Conservation (phyloP, 768 basidiomycete species). For the Mrakia blollopis region DNA sequence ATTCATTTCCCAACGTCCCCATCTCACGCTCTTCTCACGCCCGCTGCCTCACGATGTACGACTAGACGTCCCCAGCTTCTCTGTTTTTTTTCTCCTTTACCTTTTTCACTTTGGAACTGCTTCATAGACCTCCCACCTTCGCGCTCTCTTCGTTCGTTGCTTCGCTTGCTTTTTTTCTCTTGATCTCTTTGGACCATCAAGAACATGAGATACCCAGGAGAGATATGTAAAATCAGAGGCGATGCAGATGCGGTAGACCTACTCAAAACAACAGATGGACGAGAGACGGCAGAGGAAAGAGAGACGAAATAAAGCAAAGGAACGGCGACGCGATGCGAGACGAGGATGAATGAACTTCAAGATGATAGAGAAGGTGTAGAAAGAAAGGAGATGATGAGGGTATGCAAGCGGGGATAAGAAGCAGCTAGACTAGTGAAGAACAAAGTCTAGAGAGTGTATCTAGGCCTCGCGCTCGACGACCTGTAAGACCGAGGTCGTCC, state of each 20-base stretch:
- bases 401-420: no score
- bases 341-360: not conserved
- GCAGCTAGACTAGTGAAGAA: not conserved
- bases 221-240: slow-evolving; percentile 10
- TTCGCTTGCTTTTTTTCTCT: not conserved
- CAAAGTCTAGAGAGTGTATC: not conserved
- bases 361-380: no score
- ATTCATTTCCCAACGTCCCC: slow-evolving; percentile 69
- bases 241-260: slow-evolving; percentile 16
- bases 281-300: not conserved
- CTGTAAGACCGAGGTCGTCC: not conserved
- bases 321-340: not conserved
- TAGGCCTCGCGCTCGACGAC: not conserved
- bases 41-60: slow-evolving; percentile 89
- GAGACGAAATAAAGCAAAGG: no score
- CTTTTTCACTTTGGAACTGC: not conserved
- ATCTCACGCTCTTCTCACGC: slow-evolving; percentile 40
- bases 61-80: slow-evolving; percentile 58
- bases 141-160: not conserved
- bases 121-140: not conserved
- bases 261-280: not conserved
- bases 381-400: no score
- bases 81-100: not conserved
- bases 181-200: not conserved
- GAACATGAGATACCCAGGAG: slow-evolving; percentile 27